These are phyloP conservation scores for Penicillium hesseltinei DNA, from an alignment of 2,329 filamentous ascomycete species.

Conservation along the genomic window DNA sequence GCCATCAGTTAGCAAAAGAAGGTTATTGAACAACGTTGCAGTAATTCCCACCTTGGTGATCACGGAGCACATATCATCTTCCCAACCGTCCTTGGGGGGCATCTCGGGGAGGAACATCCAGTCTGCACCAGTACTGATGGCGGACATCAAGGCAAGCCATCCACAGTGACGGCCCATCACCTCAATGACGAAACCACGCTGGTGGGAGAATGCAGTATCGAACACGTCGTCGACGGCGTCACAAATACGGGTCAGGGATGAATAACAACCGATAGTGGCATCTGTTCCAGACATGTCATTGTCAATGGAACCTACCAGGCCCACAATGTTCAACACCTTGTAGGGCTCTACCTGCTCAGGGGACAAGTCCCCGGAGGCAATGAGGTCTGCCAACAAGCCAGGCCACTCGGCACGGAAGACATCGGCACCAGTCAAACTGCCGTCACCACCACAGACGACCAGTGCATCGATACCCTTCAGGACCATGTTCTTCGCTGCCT, in stretches of 20 bases:
- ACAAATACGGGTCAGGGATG: constrained; percentile 87
- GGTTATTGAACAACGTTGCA: constrained; percentile 22
- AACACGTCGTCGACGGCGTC: constrained; percentile 91
- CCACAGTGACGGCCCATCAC: constrained; percentile 99
- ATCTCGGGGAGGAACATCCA: constrained; percentile 97
- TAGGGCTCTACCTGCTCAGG: constrained; percentile 71
- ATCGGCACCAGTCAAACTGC: constrained; percentile 92
- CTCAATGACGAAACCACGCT: constrained; percentile 93
- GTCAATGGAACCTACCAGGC: constrained; percentile 94
- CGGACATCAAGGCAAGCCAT: constrained; percentile 94
- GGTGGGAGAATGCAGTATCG: constrained; percentile 94
- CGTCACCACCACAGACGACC: constrained; percentile 95
- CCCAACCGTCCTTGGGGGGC: constrained; percentile 83
- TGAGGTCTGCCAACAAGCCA: constrained; percentile 78
- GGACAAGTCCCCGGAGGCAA: constrained; percentile 69
- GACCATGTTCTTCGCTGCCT: constrained; percentile 92
- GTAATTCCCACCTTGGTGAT: constrained; percentile 60
- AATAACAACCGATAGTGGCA: constrained; percentile 96
- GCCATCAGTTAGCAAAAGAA: neutral
- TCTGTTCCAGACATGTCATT: constrained; percentile 97
- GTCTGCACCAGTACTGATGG: constrained; percentile 90
- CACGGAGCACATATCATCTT: constrained; percentile 78
- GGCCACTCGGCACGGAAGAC: constrained; percentile 92
- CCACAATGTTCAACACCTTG: constrained; percentile 89
- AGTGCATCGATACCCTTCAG: constrained; percentile 89